These are phyloP conservation scores for Colletotrichum sp. DNA, from an alignment of 2,329 filamentous ascomycete species.

Conservation along the genomic window DNA sequence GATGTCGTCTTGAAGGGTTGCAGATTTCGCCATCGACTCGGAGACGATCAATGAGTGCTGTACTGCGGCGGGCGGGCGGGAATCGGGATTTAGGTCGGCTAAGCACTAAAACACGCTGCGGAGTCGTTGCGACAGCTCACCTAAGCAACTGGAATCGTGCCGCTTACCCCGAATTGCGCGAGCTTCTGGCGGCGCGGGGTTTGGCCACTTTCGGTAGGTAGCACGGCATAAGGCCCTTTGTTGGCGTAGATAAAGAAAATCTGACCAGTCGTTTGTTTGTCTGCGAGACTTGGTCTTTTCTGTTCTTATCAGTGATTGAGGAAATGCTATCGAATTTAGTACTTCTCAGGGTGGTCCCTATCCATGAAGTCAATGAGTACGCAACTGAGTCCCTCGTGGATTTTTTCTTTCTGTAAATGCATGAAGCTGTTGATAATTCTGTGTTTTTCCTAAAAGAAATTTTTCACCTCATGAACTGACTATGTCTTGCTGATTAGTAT, in stretches of 20 bases:
- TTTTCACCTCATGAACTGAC: background rate
- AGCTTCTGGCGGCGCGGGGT: background rate
- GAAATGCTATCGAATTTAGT: rapidly evolving
- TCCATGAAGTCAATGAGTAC: background rate
- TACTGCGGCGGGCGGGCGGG: background rate
- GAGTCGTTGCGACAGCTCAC: background rate
- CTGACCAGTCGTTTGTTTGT: background rate
- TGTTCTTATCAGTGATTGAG: background rate
- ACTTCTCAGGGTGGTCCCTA: background rate
- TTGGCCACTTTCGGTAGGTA: background rate
- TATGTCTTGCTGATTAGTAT: background rate
- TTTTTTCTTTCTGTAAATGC: rapidly evolving
- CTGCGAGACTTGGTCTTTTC: background rate
- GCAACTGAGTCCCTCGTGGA: background rate
- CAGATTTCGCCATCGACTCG: conserved; percentile 7
- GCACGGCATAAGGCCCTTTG: background rate
- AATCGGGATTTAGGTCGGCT: background rate
- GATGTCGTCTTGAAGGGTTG: conserved; percentile 16
- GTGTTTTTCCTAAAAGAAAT: background rate
- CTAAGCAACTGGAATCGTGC: background rate
- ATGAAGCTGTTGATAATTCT: background rate
- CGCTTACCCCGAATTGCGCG: background rate
- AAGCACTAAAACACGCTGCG: background rate
- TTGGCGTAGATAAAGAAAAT: background rate
- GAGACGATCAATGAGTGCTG: background rate